Percentiles rank a stretch among this genome's conserved stretches.
Evolutionary conservation across 192 early-diverging fungal species (phyloP).

Genomic region (Funneliformis geosporum): DNA sequence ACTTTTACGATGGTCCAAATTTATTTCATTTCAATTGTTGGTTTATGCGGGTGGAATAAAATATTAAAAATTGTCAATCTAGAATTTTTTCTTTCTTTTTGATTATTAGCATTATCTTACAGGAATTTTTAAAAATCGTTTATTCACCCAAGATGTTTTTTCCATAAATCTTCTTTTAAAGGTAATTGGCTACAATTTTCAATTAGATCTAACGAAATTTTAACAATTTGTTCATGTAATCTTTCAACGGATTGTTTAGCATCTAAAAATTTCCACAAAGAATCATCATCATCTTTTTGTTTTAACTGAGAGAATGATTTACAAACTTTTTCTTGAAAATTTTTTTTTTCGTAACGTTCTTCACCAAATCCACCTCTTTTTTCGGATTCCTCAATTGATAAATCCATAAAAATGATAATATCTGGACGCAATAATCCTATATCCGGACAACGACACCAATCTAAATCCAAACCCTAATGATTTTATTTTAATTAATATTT

Average conservation of each 20-base stretch:
- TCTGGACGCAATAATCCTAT: conserved; percentile 84
- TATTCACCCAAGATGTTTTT: background rate
- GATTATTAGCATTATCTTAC: background rate
- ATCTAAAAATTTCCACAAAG: conserved; percentile 10
- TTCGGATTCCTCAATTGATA: conserved; percentile 73
- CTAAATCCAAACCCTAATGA: conserved; percentile 66
- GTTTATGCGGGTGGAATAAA: background rate
- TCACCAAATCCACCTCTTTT: conserved; percentile 85
- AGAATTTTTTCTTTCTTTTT: background rate
- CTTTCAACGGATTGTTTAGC: background rate
- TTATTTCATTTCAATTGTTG: background rate
- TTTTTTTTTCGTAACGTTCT: conserved; percentile 88
- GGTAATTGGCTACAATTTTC: conserved; percentile 9
- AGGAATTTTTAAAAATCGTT: background rate
- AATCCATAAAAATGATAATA: conserved; percentile 85
- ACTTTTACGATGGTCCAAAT: background rate
- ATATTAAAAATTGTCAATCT: too few relatives aligned
- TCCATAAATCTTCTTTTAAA: conserved; percentile 22
- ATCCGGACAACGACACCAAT: conserved; percentile 91
- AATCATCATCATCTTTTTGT: conserved; percentile 2
- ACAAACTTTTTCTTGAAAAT: conserved; percentile 80
- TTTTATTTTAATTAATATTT: background rate
- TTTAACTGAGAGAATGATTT: conserved; percentile 55
- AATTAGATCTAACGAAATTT: background rate
- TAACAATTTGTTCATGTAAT: conserved; percentile 11